A percentile compares a stretch with the other conserved stretches of the same genome.
phyloP scores from a whole-genome alignment of 2,329 filamentous ascomycete species.

The Colletotrichum orbiculare region DNA sequence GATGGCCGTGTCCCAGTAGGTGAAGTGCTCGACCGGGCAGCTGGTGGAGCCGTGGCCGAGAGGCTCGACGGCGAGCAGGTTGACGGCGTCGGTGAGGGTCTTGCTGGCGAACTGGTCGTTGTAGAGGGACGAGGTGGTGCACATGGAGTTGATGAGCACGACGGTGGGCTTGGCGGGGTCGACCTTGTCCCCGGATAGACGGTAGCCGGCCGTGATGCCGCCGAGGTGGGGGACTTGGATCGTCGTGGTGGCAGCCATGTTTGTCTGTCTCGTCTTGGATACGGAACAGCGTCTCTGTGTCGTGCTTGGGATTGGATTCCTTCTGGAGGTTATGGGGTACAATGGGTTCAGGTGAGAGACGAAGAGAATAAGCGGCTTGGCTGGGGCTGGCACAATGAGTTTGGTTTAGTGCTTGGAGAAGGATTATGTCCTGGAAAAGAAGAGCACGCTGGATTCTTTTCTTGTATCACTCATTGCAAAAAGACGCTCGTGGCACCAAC shows the following conservation, averaged over 20 bases:
- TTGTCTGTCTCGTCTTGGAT: constrained; percentile 1
- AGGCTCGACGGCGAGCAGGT: constrained; percentile 64
- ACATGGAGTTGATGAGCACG: constrained; percentile 64
- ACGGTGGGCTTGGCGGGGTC: constrained; percentile 63
- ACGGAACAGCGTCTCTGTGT: not conserved
- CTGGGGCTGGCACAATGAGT: constrained; percentile 15
- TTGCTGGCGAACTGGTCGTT: constrained; percentile 54
- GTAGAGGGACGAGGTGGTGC: constrained; percentile 60
- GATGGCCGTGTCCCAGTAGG: constrained; percentile 65
- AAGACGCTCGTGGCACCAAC: constrained; percentile 23
- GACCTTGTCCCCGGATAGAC: constrained; percentile 52
- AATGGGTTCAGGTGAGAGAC: constrained; percentile 9
- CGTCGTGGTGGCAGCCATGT: constrained; percentile 54
- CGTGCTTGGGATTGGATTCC: constrained; percentile 1
- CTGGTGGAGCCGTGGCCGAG: constrained; percentile 62
- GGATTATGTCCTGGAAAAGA: too few relatives aligned
- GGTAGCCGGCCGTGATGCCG: constrained; percentile 58
- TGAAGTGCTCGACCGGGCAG: constrained; percentile 58
- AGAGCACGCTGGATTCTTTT: constrained; percentile 16
- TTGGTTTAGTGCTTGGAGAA: constrained; percentile 9
- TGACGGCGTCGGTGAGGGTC: constrained; percentile 53
- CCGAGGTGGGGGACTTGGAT: constrained; percentile 59
- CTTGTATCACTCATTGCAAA: constrained; percentile 6
- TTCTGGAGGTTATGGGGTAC: not conserved
- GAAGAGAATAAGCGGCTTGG: constrained; percentile 3